Base-by-base conservation (phyloP, 257 asterid genomes). In the Anisodus acutangulus region DNA sequence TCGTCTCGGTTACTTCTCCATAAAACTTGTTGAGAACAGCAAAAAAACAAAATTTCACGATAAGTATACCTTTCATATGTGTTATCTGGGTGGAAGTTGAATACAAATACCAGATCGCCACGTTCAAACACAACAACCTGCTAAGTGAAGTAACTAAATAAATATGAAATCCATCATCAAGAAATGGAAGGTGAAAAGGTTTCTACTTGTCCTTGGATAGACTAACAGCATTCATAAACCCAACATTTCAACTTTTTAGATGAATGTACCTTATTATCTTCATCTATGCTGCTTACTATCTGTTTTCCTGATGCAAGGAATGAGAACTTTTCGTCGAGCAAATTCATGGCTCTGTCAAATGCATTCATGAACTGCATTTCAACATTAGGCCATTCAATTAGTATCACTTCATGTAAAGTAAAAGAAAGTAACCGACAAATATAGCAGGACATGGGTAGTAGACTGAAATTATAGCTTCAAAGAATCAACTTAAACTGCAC, bases 41-140 rank as follows among this genome's bases (percentile, higher is more conserved):
- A 54, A 35, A 54, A 82, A 68, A 78, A 64, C 26, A 78, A 78
- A 43, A 83, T 82, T 87, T 82, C 69, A 47, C 49, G 31, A 68
- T 6, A 12, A 31, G 80, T 59, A 78, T 95, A 95, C 99, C 97
- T 97, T 78, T 93, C 98, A 26, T 97, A 93, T 49, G 97, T 92
- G 86, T 94, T 93, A 47, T 87, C 90, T 17, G 97, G 92, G 87
- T 97, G 99, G 90, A 94, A 95, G 90, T 97, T 97, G 83, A 94
- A 93, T 66, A 97, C 98, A 86, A 94, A 97, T 67, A 95, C 96
- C 63, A 97, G 92, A 85, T 92, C 97, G 74, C 97, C 97, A 17
- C 95, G 98, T 86, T 97, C 99, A 67, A 97, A 97, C 69, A 95
- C 99, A 85, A 97, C 92, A 72, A 97, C 97, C 99, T 97, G 95